phyloP scores from a whole-genome alignment of 352 stramenopile genomes.

The Phytophthora sojae region DNA sequence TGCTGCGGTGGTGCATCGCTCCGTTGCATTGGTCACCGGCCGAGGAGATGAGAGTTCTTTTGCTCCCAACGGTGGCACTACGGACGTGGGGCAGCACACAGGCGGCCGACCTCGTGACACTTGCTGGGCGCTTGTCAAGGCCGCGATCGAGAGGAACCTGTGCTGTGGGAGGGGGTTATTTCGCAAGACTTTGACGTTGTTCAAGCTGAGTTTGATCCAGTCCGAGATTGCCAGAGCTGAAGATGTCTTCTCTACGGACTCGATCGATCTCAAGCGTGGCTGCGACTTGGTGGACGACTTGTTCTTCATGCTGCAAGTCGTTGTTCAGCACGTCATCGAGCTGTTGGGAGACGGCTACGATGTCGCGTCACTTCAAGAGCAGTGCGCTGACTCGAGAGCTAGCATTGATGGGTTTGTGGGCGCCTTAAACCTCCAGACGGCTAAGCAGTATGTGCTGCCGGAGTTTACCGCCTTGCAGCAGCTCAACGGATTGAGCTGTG shows the following conservation, averaged over 20 bases:
- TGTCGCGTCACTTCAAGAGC: too few species aligned
- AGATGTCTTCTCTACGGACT: background rate
- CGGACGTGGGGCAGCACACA: slow-evolving; percentile 61
- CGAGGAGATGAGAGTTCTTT: background rate
- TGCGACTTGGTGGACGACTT: too few species aligned
- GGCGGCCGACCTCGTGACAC: slow-evolving; percentile 48
- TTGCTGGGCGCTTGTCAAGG: slow-evolving; percentile 61
- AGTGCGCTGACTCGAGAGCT: background rate
- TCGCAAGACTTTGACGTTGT: slow-evolving; percentile 44
- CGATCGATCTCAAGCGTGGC: background rate
- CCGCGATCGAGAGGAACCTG: slow-evolving; percentile 42
- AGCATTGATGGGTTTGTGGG: slow-evolving; percentile 30
- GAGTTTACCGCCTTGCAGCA: slow-evolving; percentile 3
- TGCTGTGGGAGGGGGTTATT: slow-evolving; percentile 42
- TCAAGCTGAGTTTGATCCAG: slow-evolving; percentile 31
- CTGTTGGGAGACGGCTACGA: too few species aligned
- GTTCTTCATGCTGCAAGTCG: too few species aligned
- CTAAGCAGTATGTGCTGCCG: slow-evolving; percentile 11
- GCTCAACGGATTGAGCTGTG: slow-evolving; percentile 17
- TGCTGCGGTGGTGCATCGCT: slow-evolving; percentile 33
- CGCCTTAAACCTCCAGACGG: slow-evolving; percentile 18
- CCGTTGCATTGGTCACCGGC: slow-evolving; percentile 4
- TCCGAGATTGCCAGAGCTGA: background rate
- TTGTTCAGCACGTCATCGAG: too few species aligned
- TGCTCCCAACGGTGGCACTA: slow-evolving; percentile 43